These are phyloP conservation scores for Phytopythium vexans DNA, from an alignment of 352 stramenopile species.

Conservation along the genomic window DNA sequence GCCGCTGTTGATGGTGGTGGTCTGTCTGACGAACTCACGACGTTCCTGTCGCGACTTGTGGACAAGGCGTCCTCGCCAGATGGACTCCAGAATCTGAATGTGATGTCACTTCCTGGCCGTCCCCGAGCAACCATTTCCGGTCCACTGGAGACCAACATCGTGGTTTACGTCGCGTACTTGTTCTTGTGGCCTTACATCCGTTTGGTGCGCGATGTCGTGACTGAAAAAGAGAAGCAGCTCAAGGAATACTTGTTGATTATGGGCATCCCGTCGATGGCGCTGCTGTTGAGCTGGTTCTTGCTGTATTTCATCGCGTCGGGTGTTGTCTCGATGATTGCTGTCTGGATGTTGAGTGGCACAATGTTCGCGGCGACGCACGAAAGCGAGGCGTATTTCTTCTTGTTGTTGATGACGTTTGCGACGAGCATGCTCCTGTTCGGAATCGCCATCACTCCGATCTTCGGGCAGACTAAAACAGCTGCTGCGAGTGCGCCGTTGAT, in stretches of 20 bases:
- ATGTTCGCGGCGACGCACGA: slow-evolving; percentile 57
- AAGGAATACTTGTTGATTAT: slow-evolving; percentile 91
- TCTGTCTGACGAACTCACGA: slow-evolving; percentile 17
- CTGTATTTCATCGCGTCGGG: slow-evolving; percentile 72
- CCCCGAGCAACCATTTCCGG: slow-evolving; percentile 40
- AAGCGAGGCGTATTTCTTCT: slow-evolving; percentile 47
- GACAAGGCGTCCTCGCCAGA: slow-evolving; percentile 25
- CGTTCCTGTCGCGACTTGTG: slow-evolving; percentile 39
- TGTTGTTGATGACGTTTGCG: slow-evolving; percentile 57
- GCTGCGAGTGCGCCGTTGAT: slow-evolving; percentile 57
- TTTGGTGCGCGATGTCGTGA: slow-evolving; percentile 83
- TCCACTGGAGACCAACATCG: slow-evolving; percentile 56
- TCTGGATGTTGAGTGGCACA: slow-evolving; percentile 45
- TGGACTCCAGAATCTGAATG: slow-evolving; percentile 35
- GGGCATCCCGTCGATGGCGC: slow-evolving; percentile 67
- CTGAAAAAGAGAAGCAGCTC: slow-evolving; percentile 89
- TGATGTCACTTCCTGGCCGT: slow-evolving; percentile 34
- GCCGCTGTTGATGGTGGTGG: slow-evolving; percentile 16
- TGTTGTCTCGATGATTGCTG: slow-evolving; percentile 43
- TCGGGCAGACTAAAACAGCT: slow-evolving; percentile 67
- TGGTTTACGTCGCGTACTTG: slow-evolving; percentile 70
- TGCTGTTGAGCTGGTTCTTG: slow-evolving; percentile 77
- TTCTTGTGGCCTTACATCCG: slow-evolving; percentile 87
- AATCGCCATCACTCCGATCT: slow-evolving; percentile 69
- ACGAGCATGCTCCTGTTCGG: slow-evolving; percentile 69